Evolutionary conservation across 106 monocot species (phyloP).

Genomic region (Triglochin maritima): DNA sequence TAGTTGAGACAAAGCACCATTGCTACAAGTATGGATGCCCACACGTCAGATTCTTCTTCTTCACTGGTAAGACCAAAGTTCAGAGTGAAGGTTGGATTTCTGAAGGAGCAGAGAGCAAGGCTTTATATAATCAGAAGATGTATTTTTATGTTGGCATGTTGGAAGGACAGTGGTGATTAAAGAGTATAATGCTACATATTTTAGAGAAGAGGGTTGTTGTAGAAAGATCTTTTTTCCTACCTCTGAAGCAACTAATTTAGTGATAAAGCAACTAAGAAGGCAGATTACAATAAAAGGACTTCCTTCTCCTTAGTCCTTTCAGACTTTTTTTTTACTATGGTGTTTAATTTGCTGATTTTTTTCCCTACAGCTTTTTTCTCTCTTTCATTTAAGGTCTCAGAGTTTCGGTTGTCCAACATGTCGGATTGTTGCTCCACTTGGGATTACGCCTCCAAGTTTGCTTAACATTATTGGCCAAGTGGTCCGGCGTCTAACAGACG

Average conservation of each 20-base stretch:
- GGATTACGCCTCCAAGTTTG: too few relatives aligned
- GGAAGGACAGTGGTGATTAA: not conserved
- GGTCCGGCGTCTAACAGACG: too few relatives aligned
- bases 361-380: too few relatives aligned
- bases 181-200: too few relatives aligned
- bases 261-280: not conserved
- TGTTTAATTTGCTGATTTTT: not conserved
- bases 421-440: too few relatives aligned
- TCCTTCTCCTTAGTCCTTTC: not conserved
- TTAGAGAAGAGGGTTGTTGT: not conserved
- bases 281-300: not conserved
- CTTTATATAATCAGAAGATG: not conserved
- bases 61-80: not conserved
- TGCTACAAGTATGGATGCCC: not conserved
- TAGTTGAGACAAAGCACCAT: not conserved
- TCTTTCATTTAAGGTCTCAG: too few relatives aligned
- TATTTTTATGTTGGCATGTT: not conserved
- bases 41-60: not conserved
- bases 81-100: not conserved
- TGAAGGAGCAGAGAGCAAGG: not conserved
- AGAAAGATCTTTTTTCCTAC: not conserved
- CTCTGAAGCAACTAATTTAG: not conserved
- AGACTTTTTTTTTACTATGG: not conserved
- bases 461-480: too few relatives aligned
- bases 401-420: too few relatives aligned